A percentile compares a stretch with the other conserved stretches of the same genome.
phyloP scores from a whole-genome alignment of 148 eudicot species.

The Vaccinium vitisidaea region DNA sequence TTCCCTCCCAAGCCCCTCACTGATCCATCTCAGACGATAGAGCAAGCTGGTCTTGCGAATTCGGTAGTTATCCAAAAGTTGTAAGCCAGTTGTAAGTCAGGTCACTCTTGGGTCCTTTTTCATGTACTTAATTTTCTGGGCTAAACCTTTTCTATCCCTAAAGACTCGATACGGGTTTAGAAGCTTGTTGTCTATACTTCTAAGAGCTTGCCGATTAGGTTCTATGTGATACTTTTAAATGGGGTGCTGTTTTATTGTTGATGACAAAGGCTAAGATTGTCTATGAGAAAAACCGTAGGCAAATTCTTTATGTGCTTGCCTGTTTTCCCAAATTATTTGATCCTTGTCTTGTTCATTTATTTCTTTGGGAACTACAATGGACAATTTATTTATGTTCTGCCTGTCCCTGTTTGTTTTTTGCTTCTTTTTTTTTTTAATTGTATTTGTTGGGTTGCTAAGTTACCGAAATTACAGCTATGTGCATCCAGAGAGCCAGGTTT shows the following conservation, averaged over 20 bases:
- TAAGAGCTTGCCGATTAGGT: not conserved
- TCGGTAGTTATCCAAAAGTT: conserved; percentile 65
- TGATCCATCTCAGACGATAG: conserved; percentile 56
- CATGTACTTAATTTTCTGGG: not conserved
- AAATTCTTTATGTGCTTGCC: not conserved
- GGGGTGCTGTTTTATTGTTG: not conserved
- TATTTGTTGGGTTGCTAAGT: not conserved
- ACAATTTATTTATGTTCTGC: not conserved
- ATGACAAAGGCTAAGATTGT: not conserved
- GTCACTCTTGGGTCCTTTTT: not conserved
- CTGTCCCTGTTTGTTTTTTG: not conserved
- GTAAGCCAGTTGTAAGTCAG: conserved; percentile 1
- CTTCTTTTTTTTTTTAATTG: too few species aligned
- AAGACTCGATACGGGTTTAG: not conserved
- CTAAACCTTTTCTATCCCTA: not conserved
- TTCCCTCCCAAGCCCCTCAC: conserved; percentile 68
- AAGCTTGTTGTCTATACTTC: not conserved
- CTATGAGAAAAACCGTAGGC: not conserved
- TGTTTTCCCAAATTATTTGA: not conserved
- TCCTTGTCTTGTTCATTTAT: not conserved
- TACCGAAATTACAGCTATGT: not conserved
- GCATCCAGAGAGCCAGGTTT: not conserved
- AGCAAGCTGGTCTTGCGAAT: conserved; percentile 59
- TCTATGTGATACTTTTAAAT: not conserved
- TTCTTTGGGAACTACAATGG: not conserved